Evolutionary conservation across 805 yeast species (phyloP).

Genomic region (Yamadazyma philogaea): DNA sequence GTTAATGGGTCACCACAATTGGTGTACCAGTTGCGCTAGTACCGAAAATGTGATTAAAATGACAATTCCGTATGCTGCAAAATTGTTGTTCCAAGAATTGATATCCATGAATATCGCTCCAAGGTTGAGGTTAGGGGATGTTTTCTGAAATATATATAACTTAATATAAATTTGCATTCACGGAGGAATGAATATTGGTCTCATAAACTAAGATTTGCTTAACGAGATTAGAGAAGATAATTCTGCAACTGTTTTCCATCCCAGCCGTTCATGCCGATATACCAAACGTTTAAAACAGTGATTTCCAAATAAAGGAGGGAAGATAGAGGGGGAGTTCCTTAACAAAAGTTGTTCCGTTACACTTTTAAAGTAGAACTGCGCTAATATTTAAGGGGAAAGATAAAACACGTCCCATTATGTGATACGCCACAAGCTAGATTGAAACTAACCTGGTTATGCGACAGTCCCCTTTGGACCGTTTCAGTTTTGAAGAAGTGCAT

Average conservation of each 20-base stretch:
- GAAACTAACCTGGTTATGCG: conserved; percentile 10
- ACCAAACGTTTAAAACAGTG: too few species aligned
- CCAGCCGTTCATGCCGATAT: too few species aligned
- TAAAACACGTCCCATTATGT: too few species aligned
- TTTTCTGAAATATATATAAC: conserved; percentile 43
- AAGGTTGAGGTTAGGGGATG: conserved; percentile 83
- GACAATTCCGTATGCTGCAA: conserved; percentile 99
- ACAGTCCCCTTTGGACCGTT: not conserved
- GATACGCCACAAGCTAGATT: not conserved
- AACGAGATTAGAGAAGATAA: not conserved
- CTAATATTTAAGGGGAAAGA: too few species aligned
- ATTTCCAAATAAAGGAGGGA: too few species aligned
- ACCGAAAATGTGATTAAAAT: conserved; percentile 82
- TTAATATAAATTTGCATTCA: conserved; percentile 2
- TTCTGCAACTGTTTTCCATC: not conserved
- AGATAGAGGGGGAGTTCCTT: too few species aligned
- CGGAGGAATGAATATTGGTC: not conserved
- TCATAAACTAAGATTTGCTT: not conserved
- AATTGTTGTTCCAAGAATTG: conserved; percentile 92
- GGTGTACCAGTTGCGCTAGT: conserved; percentile 96
- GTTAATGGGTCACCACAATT: conserved; percentile 92
- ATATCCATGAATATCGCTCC: conserved; percentile 99
- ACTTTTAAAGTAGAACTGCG: not conserved
- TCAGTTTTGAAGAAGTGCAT: conserved; percentile 2
- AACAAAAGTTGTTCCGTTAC: too few species aligned